Conservation (phyloP, 2,329 filamentous ascomycete species). For the Alternaria rosae region DNA sequence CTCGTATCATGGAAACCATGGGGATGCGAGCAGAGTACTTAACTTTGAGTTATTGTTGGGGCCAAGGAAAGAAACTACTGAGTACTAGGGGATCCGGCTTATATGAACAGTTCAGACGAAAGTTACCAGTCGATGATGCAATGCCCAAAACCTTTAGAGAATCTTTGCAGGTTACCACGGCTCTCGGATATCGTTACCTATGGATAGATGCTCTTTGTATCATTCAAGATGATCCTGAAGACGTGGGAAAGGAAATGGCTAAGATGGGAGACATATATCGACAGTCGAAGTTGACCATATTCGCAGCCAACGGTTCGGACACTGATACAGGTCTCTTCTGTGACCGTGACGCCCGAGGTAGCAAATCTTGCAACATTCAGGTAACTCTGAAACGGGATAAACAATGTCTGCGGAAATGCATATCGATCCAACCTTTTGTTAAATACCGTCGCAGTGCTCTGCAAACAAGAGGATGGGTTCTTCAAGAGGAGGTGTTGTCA, state of each 20-base stretch:
- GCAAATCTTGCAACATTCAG: not conserved
- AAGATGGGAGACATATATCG: not conserved
- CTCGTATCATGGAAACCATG: not conserved
- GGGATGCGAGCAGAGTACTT: not conserved
- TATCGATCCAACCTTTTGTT: not conserved
- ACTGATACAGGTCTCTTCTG: not conserved
- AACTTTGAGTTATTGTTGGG: not conserved
- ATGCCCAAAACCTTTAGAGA: not conserved
- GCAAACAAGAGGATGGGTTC: not conserved
- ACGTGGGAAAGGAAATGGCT: not conserved
- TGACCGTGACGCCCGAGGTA: not conserved
- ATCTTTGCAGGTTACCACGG: not conserved
- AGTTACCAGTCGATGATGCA: not conserved
- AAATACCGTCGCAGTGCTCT: not conserved
- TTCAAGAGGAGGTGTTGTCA: not conserved
- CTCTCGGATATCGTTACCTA: not conserved
- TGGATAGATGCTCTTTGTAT: not conserved
- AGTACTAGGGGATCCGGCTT: not conserved
- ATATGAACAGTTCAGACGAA: not conserved
- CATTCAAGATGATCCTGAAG: not conserved
- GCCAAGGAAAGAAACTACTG: not conserved
- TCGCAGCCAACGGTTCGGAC: not conserved
- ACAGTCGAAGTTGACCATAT: not conserved
- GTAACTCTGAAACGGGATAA: not conserved
- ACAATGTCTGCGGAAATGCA: fast-evolving